These are phyloP conservation scores for Scutellaria galericulata DNA, from an alignment of 257 asterid species.

Conservation along the genomic window DNA sequence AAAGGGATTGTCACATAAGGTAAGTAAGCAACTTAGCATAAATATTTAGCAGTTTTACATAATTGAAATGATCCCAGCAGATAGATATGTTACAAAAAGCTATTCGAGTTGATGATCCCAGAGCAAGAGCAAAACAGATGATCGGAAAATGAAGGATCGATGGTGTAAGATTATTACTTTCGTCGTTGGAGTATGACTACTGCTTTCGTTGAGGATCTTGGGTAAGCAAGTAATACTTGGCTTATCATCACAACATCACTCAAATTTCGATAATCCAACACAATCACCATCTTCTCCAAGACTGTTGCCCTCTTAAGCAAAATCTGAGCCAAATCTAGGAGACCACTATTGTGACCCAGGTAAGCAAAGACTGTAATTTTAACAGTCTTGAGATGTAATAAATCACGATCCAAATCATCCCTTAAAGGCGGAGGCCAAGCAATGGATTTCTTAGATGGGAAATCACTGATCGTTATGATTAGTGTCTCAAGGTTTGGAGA, in stretches of 20 bases:
- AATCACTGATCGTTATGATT: not conserved
- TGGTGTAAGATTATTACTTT: no score
- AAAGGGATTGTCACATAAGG: no score
- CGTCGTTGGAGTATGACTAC: not conserved
- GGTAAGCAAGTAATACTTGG: not conserved
- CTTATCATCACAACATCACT: not conserved
- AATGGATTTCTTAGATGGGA: not conserved
- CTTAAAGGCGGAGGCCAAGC: not conserved
- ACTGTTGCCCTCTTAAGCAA: not conserved
- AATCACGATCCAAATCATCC: not conserved
- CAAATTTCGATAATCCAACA: not conserved
- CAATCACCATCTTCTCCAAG: conserved; percentile 7
- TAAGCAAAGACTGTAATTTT: not conserved
- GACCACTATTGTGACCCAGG: not conserved
- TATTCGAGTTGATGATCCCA: no score
- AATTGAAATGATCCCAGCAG: no score
- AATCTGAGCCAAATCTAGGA: not conserved
- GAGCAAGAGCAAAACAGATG: no score
- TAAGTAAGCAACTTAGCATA: no score
- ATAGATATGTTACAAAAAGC: no score
- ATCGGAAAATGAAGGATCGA: no score
- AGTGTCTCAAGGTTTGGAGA: conserved; percentile 28
- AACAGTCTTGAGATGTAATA: conserved; percentile 25
- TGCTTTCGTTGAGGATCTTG: conserved; percentile 4
- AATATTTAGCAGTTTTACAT: no score